A percentile compares a stretch with the other conserved stretches of the same genome.
Evolutionary conservation across 2,329 filamentous ascomycete species (phyloP).

Genomic region (Sporothrix schenckii): DNA sequence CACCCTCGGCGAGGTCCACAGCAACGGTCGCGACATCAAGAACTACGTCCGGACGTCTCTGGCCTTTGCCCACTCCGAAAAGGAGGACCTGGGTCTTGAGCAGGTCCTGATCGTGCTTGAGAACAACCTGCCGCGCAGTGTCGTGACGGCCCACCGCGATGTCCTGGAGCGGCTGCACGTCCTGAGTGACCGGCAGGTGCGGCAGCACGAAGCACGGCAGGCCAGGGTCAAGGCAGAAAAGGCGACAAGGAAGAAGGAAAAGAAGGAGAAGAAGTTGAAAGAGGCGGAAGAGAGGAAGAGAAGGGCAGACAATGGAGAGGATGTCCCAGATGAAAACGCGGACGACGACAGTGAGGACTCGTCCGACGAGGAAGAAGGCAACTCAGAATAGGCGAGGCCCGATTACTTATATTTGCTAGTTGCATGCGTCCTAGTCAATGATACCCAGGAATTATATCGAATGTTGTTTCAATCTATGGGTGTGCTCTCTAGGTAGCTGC

Average conservation of each 20-base stretch:
- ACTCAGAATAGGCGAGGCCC: background rate
- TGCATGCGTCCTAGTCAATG: background rate
- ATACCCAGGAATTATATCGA: slow-evolving; percentile 17
- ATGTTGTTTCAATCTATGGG: background rate
- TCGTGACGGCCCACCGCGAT: background rate
- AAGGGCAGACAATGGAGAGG: background rate
- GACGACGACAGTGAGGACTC: background rate
- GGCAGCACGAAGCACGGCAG: background rate
- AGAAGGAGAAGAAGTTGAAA: background rate
- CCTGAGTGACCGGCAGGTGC: background rate
- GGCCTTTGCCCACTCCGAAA: slow-evolving; percentile 17
- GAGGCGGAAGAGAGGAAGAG: background rate
- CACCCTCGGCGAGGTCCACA: slow-evolving; percentile 12
- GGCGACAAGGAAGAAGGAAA: background rate
- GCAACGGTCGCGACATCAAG: slow-evolving; percentile 27
- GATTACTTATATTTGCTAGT: too few species aligned
- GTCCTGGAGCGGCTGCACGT: background rate
- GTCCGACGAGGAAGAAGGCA: background rate
- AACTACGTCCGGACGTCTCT: slow-evolving; percentile 25
- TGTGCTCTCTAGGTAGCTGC: slow-evolving; percentile 13
- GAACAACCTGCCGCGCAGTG: slow-evolving; percentile 19
- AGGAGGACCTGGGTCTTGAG: slow-evolving; percentile 26
- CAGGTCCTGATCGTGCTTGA: slow-evolving; percentile 27
- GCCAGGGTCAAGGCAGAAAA: background rate
- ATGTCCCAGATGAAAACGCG: background rate